Evolutionary conservation across 106 monocot genomes (phyloP).

Genomic region (Dendrobium officinale): DNA sequence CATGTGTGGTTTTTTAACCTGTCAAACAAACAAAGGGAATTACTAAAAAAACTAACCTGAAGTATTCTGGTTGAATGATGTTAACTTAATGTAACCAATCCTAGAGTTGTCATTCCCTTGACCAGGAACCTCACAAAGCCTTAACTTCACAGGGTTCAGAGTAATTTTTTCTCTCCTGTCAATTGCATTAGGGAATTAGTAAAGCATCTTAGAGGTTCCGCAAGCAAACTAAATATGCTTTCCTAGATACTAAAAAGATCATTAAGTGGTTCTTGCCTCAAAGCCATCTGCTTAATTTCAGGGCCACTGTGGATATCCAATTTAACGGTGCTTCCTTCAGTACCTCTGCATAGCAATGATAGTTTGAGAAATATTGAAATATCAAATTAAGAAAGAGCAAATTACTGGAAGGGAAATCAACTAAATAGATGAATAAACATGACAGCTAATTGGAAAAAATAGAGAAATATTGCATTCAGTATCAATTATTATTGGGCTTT

Average conservation of each 20-base stretch:
- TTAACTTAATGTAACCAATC: conserved; percentile 90
- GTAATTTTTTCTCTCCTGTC: conserved; percentile 74
- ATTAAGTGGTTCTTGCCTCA: conserved; percentile 43
- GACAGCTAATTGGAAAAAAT: not conserved
- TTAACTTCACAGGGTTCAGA: conserved; percentile 83
- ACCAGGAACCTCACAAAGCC: conserved; percentile 68
- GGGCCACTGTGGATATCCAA: conserved; percentile 58
- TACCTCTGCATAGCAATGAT: conserved; percentile 41
- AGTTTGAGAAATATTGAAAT: not conserved
- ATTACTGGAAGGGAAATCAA: not conserved
- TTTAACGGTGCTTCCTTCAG: conserved; percentile 86
- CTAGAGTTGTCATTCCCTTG: conserved; percentile 43
- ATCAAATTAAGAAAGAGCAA: not conserved
- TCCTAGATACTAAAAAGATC: not conserved
- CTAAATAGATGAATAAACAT: not conserved
- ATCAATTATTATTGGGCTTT: not conserved
- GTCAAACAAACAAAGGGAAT: not conserved
- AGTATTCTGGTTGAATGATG: conserved; percentile 94
- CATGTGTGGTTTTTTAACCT: not conserved
- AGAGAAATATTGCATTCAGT: not conserved
- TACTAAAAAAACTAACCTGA: conserved; percentile 48
- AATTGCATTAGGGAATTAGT: not conserved
- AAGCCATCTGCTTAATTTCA: conserved; percentile 46
- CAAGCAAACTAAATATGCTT: not conserved
- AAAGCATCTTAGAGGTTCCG: not conserved